Percentiles rank a stretch among this genome's conserved stretches.
phyloP scores from a whole-genome alignment of 176 grass and related monocot species.

The Stipa capillata region DNA sequence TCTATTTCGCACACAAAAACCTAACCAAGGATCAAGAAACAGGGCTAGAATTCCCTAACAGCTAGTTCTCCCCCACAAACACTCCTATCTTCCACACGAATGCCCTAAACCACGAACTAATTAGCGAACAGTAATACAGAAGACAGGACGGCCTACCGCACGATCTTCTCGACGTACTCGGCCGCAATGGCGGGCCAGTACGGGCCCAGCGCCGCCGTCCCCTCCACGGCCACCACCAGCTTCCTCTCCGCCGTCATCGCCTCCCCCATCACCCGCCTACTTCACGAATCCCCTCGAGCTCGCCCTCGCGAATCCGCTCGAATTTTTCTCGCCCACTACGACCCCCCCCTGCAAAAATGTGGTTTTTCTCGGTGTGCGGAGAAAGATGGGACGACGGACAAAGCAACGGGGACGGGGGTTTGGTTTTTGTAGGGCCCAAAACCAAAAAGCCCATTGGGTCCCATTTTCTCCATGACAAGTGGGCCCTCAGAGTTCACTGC shows the following conservation, averaged over 20 bases:
- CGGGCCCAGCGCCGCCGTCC: conserved; percentile 64
- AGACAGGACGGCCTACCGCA: conserved; percentile 41
- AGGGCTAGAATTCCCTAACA: neutral
- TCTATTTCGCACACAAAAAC: neutral
- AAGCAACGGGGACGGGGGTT: neutral
- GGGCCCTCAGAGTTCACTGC: neutral
- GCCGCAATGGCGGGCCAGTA: conserved; percentile 59
- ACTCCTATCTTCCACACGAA: neutral
- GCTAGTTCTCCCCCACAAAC: neutral
- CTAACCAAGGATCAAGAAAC: neutral
- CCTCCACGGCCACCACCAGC: conserved; percentile 80
- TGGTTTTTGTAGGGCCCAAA: neutral
- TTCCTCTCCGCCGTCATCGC: conserved; percentile 40
- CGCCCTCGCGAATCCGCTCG: neutral
- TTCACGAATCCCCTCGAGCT: neutral
- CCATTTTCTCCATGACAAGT: neutral
- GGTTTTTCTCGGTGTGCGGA: conserved; percentile 8
- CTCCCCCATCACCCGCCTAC: neutral
- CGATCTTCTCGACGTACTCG: conserved; percentile 92
- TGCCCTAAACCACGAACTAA: too few species aligned
- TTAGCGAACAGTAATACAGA: too few species aligned
- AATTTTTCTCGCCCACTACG: neutral
- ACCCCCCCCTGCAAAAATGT: too few species aligned
- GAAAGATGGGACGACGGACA: neutral
- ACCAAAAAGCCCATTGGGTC: neutral